Conservation (phyloP, 83 land plant genomes). For the Picea engelmannii region DNA sequence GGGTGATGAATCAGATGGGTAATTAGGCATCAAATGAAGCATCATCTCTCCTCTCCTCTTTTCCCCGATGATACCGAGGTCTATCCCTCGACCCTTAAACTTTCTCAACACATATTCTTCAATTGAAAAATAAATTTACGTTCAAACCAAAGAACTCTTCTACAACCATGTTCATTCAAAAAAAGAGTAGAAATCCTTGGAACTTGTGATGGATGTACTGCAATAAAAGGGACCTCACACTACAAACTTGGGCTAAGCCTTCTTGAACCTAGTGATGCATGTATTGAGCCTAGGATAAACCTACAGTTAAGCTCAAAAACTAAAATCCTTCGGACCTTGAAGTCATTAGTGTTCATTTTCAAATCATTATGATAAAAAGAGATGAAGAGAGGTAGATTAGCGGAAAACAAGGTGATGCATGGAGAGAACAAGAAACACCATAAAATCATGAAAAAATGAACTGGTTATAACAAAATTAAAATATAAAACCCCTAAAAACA, state of each 20-base stretch:
- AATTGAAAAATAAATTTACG: not conserved
- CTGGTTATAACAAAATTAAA: no score
- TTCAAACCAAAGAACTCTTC: not conserved
- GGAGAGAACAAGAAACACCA: no score
- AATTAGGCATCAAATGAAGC: conserved; percentile 2
- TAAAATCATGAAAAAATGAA: no score
- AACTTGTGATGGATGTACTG: conserved; percentile 1
- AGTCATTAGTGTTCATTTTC: not conserved
- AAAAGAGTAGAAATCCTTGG: conserved; percentile 4
- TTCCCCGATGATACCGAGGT: not conserved
- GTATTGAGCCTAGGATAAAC: not conserved
- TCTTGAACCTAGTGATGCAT: not conserved
- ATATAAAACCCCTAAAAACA: no score
- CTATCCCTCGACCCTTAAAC: not conserved
- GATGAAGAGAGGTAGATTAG: no score
- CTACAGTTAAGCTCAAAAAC: not conserved
- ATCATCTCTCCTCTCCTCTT: conserved; percentile 2
- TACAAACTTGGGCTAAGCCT: not conserved
- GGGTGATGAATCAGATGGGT: conserved; percentile 7
- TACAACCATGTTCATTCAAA: not conserved
- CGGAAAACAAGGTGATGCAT: no score
- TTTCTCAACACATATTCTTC: not conserved
- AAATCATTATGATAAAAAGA: no score
- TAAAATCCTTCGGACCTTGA: not conserved
- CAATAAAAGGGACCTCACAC: not conserved